phyloP scores from a whole-genome alignment of 192 early-diverging fungal species.

The Backusella tarrabulga region DNA sequence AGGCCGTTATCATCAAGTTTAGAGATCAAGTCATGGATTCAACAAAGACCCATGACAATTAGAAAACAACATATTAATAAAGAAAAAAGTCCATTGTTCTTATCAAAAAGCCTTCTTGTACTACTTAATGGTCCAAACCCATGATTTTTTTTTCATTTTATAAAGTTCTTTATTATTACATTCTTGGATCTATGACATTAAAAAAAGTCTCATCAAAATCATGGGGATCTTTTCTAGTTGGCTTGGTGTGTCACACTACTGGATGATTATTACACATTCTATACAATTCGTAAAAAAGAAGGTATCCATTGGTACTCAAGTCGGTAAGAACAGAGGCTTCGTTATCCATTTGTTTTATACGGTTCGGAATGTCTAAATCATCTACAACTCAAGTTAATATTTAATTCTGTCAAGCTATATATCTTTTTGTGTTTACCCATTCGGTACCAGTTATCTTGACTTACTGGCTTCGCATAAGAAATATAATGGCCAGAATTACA shows the following conservation, averaged over 20 bases:
- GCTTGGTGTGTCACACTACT: background rate
- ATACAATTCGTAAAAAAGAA: constrained; percentile 65
- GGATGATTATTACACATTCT: constrained; percentile 11
- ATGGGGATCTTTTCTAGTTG: background rate
- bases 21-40: background rate
- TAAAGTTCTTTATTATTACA: background rate
- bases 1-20: background rate
- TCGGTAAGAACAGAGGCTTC: constrained; percentile 42
- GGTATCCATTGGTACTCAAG: constrained; percentile 51
- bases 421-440: constrained; percentile 10
- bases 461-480: constrained; percentile 17
- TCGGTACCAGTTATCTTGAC: constrained; percentile 37
- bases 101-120: background rate
- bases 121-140: background rate
- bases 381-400: constrained; percentile 41
- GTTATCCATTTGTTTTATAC: constrained; percentile 38
- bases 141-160: background rate
- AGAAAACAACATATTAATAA: background rate
- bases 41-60: no score
- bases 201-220: background rate
- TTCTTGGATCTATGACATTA: background rate
- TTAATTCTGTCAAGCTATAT: background rate
- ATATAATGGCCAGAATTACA: constrained; percentile 34
- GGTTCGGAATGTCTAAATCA: constrained; percentile 52
- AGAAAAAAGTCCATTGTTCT: no score